These are phyloP conservation scores for Fragaria nilgerrensis DNA, from an alignment of 306 rosid genomes.

Conservation along the genomic window DNA sequence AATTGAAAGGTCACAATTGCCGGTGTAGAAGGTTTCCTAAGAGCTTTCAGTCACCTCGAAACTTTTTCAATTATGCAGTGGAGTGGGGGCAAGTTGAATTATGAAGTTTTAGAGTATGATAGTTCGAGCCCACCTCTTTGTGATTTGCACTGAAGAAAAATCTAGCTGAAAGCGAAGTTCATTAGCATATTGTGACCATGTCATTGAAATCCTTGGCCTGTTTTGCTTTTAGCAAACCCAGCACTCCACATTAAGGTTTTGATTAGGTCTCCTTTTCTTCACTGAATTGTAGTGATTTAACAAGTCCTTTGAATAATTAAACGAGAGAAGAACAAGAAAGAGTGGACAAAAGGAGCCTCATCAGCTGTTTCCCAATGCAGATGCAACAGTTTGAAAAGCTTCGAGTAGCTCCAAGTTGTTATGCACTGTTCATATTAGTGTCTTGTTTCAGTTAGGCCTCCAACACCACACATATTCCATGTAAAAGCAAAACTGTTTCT, in stretches of 20 bases:
- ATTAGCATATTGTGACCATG: neutral
- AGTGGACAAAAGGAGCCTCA: slow-evolving; percentile 11
- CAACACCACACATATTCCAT: slow-evolving; percentile 7
- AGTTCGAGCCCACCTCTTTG: neutral
- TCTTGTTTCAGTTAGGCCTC: neutral
- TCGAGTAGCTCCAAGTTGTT: too few relatives aligned
- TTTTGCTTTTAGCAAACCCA: neutral
- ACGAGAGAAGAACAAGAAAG: slow-evolving; percentile 4
- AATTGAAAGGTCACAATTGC: neutral
- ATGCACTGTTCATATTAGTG: neutral
- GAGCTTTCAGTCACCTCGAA: neutral
- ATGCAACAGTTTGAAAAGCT: neutral
- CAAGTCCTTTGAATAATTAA: neutral
- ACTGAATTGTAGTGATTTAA: neutral
- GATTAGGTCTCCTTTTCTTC: neutral
- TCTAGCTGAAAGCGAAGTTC: neutral
- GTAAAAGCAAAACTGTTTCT: neutral
- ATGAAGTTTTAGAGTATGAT: slow-evolving; percentile 2
- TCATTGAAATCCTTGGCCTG: slow-evolving; percentile 1
- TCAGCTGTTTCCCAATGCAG: neutral
- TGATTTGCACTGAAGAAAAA: neutral
- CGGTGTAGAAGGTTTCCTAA: neutral
- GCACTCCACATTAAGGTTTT: neutral
- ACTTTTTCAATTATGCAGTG: neutral
- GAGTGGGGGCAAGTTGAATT: slow-evolving; percentile 5